Evolutionary conservation across 441 rosid genomes (phyloP).

Genomic region (Aleurites moluccanus): DNA sequence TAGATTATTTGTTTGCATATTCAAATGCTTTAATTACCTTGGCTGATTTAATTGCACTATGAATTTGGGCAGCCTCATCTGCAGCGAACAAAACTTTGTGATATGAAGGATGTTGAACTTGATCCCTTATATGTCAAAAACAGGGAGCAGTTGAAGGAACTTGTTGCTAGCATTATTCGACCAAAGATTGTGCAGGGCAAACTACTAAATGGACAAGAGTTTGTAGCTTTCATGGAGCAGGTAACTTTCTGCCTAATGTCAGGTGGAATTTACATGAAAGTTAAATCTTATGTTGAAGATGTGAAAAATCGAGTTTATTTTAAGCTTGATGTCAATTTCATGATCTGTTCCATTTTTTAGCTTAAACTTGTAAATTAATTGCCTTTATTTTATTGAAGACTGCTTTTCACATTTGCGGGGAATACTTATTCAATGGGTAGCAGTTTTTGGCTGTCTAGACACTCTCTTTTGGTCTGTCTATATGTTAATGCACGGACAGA

Average conservation of each 20-base stretch:
- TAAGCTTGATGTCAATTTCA: background rate
- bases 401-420: background rate
- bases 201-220: slow-evolving; percentile 83
- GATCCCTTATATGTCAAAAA: slow-evolving; percentile 74
- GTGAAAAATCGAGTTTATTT: slow-evolving; percentile 6
- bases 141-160: slow-evolving; percentile 75
- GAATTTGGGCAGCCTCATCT: slow-evolving; percentile 85
- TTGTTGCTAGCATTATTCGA: slow-evolving; percentile 71
- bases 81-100: slow-evolving; percentile 95
- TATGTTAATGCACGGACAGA: background rate
- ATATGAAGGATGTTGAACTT: slow-evolving; percentile 87
- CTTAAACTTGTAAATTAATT: background rate
- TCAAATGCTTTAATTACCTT: slow-evolving; percentile 11
- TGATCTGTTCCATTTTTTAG: background rate
- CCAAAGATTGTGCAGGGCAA: slow-evolving; percentile 97
- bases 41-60: slow-evolving; percentile 27
- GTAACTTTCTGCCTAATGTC: slow-evolving; percentile 38
- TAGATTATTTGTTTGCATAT: slow-evolving; percentile 6
- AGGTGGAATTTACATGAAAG: background rate
- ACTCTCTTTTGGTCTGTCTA: background rate
- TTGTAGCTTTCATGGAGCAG: slow-evolving; percentile 90
- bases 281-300: background rate
- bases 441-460: slow-evolving; percentile 6
- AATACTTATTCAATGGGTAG: background rate
- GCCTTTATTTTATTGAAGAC: slow-evolving; percentile 4